Conservation (phyloP, 345 rosid species). For the Limnanthes douglasii region DNA sequence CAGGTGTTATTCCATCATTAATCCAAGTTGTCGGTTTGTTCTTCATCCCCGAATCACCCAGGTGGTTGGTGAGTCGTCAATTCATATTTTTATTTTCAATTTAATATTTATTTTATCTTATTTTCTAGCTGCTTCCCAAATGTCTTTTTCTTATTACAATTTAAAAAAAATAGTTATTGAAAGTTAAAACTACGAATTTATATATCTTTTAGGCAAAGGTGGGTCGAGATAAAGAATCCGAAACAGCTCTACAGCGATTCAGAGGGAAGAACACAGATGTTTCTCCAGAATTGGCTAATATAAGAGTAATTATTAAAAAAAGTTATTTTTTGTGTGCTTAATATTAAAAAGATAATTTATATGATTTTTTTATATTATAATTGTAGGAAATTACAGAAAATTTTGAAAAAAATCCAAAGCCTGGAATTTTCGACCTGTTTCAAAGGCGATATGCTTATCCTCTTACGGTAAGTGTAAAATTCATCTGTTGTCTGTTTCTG, state of each 20-base stretch:
- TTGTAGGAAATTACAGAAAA: slow-evolving; percentile 5
- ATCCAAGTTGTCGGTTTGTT: background rate
- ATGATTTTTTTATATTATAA: background rate
- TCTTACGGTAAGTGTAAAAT: background rate
- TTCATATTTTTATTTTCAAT: no score
- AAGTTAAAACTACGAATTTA: background rate
- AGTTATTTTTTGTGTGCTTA: background rate
- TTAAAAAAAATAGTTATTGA: background rate
- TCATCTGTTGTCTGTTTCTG: no score
- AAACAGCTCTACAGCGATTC: slow-evolving; percentile 12
- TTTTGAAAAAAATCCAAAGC: background rate
- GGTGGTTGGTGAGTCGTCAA: slow-evolving; percentile 3
- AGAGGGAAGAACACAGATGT: slow-evolving; percentile 16
- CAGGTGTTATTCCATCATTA: background rate
- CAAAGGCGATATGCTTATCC: slow-evolving; percentile 3
- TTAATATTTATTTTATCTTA: background rate
- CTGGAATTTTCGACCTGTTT: background rate
- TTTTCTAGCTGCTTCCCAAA: background rate
- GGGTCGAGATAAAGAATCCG: slow-evolving; percentile 13
- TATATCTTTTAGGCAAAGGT: slow-evolving; percentile 16
- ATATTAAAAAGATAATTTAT: background rate
- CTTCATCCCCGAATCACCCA: slow-evolving; percentile 1
- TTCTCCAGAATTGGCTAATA: slow-evolving; percentile 17
- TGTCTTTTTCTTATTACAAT: background rate
- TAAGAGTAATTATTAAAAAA: slow-evolving; percentile 8